These are phyloP conservation scores for Clausena lansium DNA, from an alignment of 345 rosid species.

Conservation along the genomic window DNA sequence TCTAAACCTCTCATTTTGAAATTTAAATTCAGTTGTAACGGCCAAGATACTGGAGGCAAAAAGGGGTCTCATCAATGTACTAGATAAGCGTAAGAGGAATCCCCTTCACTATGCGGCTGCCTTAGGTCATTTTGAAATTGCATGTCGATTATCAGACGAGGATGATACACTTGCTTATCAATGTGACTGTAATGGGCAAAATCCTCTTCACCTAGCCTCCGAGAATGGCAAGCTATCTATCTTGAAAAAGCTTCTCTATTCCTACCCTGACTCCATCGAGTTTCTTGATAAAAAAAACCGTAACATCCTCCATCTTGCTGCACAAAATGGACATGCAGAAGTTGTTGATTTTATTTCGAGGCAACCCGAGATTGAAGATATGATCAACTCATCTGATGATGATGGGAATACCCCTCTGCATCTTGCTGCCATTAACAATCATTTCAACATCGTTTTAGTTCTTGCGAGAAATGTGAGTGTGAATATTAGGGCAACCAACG, in stretches of 20 bases:
- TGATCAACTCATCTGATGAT: not conserved
- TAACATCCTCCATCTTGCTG: not conserved
- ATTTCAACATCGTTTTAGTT: not conserved
- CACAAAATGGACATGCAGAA: not conserved
- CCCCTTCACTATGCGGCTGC: conserved; percentile 15
- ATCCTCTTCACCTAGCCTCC: conserved; percentile 15
- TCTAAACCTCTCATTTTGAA: not conserved
- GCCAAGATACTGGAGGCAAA: not conserved
- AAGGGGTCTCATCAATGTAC: not conserved
- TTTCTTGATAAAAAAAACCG: not conserved
- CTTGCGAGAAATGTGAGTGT: not conserved
- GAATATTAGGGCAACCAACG: not conserved
- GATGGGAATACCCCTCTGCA: conserved; percentile 8
- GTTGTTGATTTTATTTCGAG: not conserved
- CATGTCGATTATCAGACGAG: not conserved
- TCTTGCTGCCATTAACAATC: not conserved
- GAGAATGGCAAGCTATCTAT: not conserved
- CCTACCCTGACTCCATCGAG: not conserved
- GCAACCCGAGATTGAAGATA: not conserved
- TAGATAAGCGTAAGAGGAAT: not conserved
- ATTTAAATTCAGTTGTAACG: not conserved
- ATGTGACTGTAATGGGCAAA: not conserved
- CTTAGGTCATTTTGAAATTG: not conserved
- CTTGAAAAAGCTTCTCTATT: not conserved
- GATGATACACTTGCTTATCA: not conserved